Percentiles rank a stretch among this genome's conserved stretches.
phyloP scores from a whole-genome alignment of 129 eudicot species.

The Centrapalus pauciflorus region DNA sequence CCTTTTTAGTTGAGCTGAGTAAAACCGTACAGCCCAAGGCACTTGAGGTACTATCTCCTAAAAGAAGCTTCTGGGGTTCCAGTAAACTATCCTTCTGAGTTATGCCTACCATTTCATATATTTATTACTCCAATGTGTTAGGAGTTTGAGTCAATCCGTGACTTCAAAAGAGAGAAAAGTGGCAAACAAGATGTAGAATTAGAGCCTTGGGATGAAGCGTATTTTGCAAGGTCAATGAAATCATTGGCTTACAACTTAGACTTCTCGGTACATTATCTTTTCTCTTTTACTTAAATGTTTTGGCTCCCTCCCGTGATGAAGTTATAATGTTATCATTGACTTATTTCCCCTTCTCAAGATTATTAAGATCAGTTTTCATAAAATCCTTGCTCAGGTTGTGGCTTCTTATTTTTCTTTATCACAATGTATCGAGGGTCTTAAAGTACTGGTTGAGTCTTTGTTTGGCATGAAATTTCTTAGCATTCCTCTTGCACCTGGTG shows the following conservation, averaged over 20 bases:
- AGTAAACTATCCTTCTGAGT: background rate
- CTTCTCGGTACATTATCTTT: conserved; percentile 47
- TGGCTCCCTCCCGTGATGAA: conserved; percentile 4
- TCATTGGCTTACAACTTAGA: conserved; percentile 56
- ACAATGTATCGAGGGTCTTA: conserved; percentile 86
- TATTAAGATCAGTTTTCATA: background rate
- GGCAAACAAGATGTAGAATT: conserved; percentile 44
- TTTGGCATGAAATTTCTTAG: conserved; percentile 60
- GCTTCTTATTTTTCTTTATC: conserved; percentile 76
- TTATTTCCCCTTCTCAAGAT: background rate
- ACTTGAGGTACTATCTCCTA: conserved; percentile 56
- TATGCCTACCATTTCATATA: conserved; percentile 3
- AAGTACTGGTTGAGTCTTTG: conserved; percentile 68
- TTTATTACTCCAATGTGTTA: conserved; percentile 19
- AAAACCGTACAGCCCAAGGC: conserved; percentile 71
- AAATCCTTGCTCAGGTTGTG: conserved; percentile 45
- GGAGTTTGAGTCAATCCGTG: conserved; percentile 66
- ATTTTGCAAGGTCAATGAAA: conserved; percentile 71
- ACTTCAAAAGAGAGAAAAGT: conserved; percentile 52
- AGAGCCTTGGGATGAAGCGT: conserved; percentile 97
- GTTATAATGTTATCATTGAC: background rate
- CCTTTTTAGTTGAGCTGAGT: conserved; percentile 80
- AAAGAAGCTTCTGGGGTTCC: background rate
- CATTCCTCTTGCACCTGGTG: conserved; percentile 74
- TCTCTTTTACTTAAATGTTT: background rate